Conservation (phyloP, 768 basidiomycete genomes). For the Suillus weaverae region DNA sequence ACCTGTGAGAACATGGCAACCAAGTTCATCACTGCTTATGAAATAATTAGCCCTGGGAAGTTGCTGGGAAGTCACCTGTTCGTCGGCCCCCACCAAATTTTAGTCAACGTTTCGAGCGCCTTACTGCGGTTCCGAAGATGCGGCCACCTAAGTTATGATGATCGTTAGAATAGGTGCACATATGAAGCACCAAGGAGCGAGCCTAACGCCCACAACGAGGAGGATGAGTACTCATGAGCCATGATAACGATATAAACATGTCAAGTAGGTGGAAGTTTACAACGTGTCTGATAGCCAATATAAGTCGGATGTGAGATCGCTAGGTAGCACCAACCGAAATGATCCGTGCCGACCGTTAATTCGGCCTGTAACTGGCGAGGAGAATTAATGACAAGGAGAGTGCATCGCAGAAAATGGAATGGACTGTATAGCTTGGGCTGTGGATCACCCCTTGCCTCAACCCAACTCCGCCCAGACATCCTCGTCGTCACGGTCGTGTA, state of each 20-base stretch:
- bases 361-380: background rate
- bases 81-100: background rate
- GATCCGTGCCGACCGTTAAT: background rate
- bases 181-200: background rate
- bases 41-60: background rate
- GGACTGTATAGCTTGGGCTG: background rate
- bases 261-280: background rate
- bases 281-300: background rate
- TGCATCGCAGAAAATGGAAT: background rate
- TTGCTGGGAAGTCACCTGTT: background rate
- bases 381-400: background rate
- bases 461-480: conserved; percentile 74
- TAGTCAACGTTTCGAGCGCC: background rate
- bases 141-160: background rate
- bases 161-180: background rate
- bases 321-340: background rate
- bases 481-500: conserved; percentile 57
- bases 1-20: conserved; percentile 6
- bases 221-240: background rate
- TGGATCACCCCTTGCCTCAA: conserved; percentile 25
- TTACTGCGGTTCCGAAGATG: background rate
- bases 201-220: background rate
- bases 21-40: background rate
- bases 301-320: background rate
- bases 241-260: background rate